These are phyloP conservation scores for Phoma sp. DNA, from an alignment of 2,329 filamentous ascomycete genomes.

Conservation along the genomic window DNA sequence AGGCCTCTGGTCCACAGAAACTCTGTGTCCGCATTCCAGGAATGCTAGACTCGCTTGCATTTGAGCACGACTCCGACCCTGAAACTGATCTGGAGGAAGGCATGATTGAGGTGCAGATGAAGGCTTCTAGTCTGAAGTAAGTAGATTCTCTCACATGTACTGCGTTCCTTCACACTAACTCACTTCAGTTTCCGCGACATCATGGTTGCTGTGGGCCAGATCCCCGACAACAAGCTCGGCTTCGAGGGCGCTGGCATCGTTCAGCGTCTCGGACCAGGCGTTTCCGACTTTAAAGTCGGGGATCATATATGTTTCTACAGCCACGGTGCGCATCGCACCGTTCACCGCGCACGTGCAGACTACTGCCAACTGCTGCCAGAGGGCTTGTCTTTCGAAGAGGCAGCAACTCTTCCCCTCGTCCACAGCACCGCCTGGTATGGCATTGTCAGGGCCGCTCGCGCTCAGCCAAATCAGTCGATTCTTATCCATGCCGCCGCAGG, in stretches of 20 bases:
- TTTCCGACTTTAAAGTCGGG: not conserved
- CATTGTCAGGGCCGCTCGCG: slow-evolving; percentile 28
- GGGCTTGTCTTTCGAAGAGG: not conserved
- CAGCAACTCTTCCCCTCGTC: slow-evolving; percentile 3
- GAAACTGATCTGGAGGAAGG: not conserved
- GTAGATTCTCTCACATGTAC: not conserved
- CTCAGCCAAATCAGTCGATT: slow-evolving; percentile 35
- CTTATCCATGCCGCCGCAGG: slow-evolving; percentile 35
- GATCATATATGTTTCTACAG: not conserved
- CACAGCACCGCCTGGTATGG: slow-evolving; percentile 16
- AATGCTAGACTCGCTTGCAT: not conserved
- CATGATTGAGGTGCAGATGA: not conserved
- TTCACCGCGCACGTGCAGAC: not conserved
- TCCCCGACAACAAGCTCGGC: slow-evolving; percentile 10
- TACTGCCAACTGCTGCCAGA: slow-evolving; percentile 14
- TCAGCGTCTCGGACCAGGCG: not conserved
- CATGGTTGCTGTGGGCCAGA: slow-evolving; percentile 12
- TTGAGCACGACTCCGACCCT: not conserved
- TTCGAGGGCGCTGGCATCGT: slow-evolving; percentile 22
- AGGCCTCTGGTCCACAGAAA: not conserved
- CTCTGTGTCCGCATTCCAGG: not conserved
- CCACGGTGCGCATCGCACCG: not conserved
- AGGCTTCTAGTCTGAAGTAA: not conserved
- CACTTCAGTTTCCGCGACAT: slow-evolving; percentile 18
- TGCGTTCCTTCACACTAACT: not conserved